Evolutionary conservation across 306 rosid genomes (phyloP).

Genomic region (Vicia faba): DNA sequence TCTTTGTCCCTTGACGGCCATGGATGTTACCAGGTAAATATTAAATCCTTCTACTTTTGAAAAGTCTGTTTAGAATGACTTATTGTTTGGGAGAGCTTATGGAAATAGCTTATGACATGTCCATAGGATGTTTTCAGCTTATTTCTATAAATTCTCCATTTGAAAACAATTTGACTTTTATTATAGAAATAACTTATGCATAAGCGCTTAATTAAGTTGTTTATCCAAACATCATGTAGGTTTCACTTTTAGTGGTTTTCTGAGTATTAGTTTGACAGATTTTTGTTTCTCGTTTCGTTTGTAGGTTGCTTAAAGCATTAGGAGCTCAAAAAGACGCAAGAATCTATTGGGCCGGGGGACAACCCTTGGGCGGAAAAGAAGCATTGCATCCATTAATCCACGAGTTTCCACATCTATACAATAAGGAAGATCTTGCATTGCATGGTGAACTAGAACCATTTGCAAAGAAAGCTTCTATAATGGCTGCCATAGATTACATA

Average conservation of each 20-base stretch:
- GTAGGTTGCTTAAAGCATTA: slow-evolving; percentile 85
- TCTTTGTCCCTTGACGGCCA: slow-evolving; percentile 87
- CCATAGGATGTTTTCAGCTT: not conserved
- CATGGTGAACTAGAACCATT: slow-evolving; percentile 82
- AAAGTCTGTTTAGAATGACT: not conserved
- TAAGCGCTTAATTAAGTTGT: not conserved
- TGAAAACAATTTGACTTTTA: no score
- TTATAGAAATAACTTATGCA: not conserved
- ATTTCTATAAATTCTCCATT: no score
- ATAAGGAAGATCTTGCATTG: slow-evolving; percentile 85
- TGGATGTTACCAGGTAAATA: slow-evolving; percentile 81
- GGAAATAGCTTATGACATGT: not conserved
- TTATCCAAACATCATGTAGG: not conserved
- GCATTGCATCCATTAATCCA: slow-evolving; percentile 65
- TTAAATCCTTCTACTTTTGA: slow-evolving; percentile 1
- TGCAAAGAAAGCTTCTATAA: slow-evolving; percentile 70
- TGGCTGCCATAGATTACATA: slow-evolving; percentile 95
- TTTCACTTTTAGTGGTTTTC: no score
- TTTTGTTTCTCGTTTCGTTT: slow-evolving; percentile 1
- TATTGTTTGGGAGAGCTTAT: no score
- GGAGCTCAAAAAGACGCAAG: slow-evolving; percentile 74
- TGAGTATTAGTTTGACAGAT: not conserved
- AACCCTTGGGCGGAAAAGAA: slow-evolving; percentile 85
- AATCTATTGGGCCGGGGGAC: slow-evolving; percentile 96
- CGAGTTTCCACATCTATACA: slow-evolving; percentile 74